Conservation (phyloP, 208 protist species). For the Crithidia thermophila region DNA sequence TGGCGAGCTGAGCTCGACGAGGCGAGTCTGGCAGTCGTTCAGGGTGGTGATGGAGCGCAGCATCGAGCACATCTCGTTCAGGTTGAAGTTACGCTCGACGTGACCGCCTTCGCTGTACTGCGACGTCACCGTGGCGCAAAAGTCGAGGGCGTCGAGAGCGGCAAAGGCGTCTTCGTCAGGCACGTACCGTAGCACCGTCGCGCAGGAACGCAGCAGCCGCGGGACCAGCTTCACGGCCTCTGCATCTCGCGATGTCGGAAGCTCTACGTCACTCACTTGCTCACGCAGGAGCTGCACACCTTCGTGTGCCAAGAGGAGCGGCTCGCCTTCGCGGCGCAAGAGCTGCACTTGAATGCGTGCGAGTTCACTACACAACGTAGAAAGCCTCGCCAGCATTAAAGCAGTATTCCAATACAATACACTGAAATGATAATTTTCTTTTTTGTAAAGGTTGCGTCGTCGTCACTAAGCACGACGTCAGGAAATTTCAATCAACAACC, state of each 20-base stretch:
- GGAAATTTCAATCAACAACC: too few relatives aligned
- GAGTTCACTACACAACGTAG: constrained; percentile 66
- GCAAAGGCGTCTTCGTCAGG: constrained; percentile 33
- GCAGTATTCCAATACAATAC: too few relatives aligned
- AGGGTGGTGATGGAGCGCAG: constrained; percentile 60
- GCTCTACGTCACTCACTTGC: constrained; percentile 26
- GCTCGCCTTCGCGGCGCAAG: constrained; percentile 67
- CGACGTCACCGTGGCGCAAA: constrained; percentile 16
- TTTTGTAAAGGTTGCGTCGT: too few relatives aligned
- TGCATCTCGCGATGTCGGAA: background rate
- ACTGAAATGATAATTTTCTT: too few relatives aligned
- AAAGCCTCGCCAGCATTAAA: too few relatives aligned
- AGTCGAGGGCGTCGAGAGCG: constrained; percentile 51
- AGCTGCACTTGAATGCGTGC: constrained; percentile 72
- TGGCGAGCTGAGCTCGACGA: constrained; percentile 16
- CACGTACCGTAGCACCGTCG: constrained; percentile 52
- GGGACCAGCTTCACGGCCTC: constrained; percentile 44
- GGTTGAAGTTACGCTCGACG: constrained; percentile 45
- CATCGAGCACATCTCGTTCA: constrained; percentile 69
- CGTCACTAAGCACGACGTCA: too few relatives aligned
- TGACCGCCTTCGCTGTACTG: constrained; percentile 46
- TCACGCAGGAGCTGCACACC: constrained; percentile 54
- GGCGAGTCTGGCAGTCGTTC: constrained; percentile 26
- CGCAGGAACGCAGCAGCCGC: constrained; percentile 65
- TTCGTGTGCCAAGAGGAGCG: constrained; percentile 37